Percentiles rank a stretch among this genome's conserved stretches.
Conservation (phyloP, 768 basidiomycete genomes). For the Naganishia onofrii region DNA sequence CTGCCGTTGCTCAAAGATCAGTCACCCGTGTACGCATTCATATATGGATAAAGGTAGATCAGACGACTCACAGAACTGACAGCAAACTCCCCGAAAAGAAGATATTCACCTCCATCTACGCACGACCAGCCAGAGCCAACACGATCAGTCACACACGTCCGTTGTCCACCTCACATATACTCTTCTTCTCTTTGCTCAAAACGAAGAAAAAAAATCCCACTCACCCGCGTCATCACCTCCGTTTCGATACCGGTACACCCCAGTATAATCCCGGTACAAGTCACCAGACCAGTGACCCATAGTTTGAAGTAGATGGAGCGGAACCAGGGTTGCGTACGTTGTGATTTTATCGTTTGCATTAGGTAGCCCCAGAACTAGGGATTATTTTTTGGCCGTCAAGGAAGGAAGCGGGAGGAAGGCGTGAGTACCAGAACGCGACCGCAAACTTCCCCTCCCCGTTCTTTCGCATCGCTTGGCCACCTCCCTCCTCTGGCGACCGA, state of each 20-base stretch:
- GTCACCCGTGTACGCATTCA: neutral
- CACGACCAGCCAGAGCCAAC: no score
- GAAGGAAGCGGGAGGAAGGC: no score
- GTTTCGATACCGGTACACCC: slow-evolving; percentile 36
- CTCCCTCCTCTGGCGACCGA: neutral
- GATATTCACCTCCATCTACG: slow-evolving; percentile 42
- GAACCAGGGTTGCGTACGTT: slow-evolving; percentile 38
- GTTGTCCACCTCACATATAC: no score
- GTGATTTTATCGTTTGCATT: slow-evolving; percentile 36
- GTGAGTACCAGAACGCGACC: no score
- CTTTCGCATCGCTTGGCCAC: slow-evolving; percentile 14
- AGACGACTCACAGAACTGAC: slow-evolving; percentile 9
- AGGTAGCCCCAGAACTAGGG: slow-evolving; percentile 34
- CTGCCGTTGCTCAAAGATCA: neutral
- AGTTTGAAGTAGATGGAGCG: slow-evolving; percentile 38
- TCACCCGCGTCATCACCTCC: slow-evolving; percentile 28
- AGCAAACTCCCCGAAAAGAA: slow-evolving; percentile 37
- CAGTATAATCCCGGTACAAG: slow-evolving; percentile 55
- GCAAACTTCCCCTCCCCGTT: no score
- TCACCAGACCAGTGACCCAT: slow-evolving; percentile 69
- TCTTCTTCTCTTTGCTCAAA: no score
- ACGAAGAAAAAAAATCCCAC: no score
- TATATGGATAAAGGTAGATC: neutral
- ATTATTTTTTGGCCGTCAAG: neutral
- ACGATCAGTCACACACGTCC: no score